Percentiles rank a stretch among this genome's conserved stretches.
phyloP scores from a whole-genome alignment of 2,329 filamentous ascomycete genomes.

The Ceratocystis lukuohia region DNA sequence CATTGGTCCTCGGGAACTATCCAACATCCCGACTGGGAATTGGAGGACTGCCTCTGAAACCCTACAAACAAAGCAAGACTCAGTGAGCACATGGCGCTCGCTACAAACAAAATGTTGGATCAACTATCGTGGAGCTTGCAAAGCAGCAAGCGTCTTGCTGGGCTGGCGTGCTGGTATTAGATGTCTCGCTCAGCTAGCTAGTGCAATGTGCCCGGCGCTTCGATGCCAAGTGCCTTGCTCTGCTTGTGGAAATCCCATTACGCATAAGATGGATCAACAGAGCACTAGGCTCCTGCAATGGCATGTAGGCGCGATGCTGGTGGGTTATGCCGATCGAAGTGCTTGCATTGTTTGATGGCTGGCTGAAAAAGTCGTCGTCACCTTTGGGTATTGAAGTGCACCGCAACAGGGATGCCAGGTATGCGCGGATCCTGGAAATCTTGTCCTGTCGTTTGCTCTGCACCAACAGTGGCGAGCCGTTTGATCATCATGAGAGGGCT shows the following conservation, averaged over 20 bases:
- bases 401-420: not conserved
- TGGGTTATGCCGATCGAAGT: not conserved
- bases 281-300: no score
- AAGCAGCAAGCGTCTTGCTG: no score
- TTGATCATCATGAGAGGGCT: not conserved
- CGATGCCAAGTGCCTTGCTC: no score
- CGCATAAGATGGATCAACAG: no score
- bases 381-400: not conserved
- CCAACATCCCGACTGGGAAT: not conserved
- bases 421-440: not conserved
- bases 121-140: no score
- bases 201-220: no score
- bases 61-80: not conserved
- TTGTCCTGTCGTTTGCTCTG: not conserved
- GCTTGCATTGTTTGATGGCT: not conserved
- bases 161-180: no score
- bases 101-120: no score
- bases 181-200: no score
- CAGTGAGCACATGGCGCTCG: not conserved
- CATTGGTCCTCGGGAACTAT: not conserved
- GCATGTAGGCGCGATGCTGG: no score
- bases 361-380: conserved; percentile 1
- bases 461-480: not conserved
- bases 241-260: no score
- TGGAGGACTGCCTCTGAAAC: not conserved